Evolutionary conservation across 2,329 filamentous ascomycete genomes (phyloP), one percentile per base, ranked within the genome.

Genomic region (Cladosporium sp.): DNA sequence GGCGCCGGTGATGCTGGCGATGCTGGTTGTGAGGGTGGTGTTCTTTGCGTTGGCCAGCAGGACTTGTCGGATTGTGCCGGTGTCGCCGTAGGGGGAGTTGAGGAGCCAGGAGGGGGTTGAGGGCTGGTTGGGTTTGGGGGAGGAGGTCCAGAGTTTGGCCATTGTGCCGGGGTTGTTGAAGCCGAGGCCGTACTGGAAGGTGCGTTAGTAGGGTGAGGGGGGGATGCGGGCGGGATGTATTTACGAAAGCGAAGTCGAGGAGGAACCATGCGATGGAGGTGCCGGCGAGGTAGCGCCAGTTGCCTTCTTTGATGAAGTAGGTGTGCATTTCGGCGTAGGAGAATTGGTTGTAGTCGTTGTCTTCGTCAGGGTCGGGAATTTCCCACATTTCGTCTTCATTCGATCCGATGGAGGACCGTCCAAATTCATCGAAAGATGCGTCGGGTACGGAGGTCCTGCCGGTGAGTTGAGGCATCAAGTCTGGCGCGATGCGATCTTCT

Each of bases 1-100:
- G 3, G 71, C 68, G 13, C 74, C 74, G 14, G 71, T 53, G 42
- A 76, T 68, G 44, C 72, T 72, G 14, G 72, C 72, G 7, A 68
- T 65, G 37, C 59, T 58, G 18, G 56, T 56, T 0, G 60, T 62
- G 41, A 58, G 54, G 33, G 60, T 54, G 9, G 57, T 57, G 13
- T 58, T 54, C 16, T 56, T 54, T 35, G 58, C 58, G 49, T 59
- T 59, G 43, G 50, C 50, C 7, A 51, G 42, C 3, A 60, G 44
- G 9, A 58, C 58, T 38, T 50, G 43, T 18, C 50, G 45, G 33
- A 60, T 57, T 8, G 58, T 41, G 18, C 50, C 43, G 6, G 49
- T 42, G 16, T 53, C 43, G 50, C 50, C 50, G 35, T 42, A 53
- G 7, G 50, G 43, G 8, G 50, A 53, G 37, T 46, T 46, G 43